Evolutionary conservation across 495 filamentous ascomycete genomes (phyloP).

Genomic region (Symbiotaphrina buchneri): DNA sequence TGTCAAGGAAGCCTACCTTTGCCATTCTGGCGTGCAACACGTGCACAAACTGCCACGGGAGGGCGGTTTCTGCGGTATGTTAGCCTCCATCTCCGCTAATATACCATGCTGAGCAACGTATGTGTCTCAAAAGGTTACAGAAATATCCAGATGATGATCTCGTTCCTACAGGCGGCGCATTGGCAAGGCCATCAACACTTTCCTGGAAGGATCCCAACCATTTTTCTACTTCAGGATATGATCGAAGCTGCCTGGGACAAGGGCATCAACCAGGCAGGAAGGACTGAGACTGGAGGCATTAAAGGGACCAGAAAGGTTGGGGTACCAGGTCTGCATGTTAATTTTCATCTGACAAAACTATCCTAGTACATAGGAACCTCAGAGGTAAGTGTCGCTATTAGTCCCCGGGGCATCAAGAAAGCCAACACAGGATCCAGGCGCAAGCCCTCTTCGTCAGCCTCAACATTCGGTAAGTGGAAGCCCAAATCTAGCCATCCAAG

Average conservation of each 20-base stretch:
- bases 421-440: conserved; percentile 24
- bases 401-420: too few relatives aligned
- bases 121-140: too few relatives aligned
- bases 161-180: conserved; percentile 41
- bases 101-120: too few relatives aligned
- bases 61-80: conserved; percentile 78
- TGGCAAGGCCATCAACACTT: conserved; percentile 36
- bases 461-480: conserved; percentile 32
- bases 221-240: conserved; percentile 66
- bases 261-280: conserved; percentile 53
- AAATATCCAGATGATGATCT: conserved; percentile 86
- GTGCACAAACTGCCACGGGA: conserved; percentile 62
- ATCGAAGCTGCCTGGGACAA: conserved; percentile 83
- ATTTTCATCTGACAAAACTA: too few relatives aligned
- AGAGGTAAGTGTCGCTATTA: conserved; percentile 42
- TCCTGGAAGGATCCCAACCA: conserved; percentile 38
- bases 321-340: too few relatives aligned
- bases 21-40: conserved; percentile 53
- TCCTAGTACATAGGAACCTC: conserved; percentile 91
- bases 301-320: conserved; percentile 74
- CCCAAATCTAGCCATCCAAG: conserved; percentile 4
- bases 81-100: too few relatives aligned
- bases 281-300: conserved; percentile 72
- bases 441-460: conserved; percentile 55
- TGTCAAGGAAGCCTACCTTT: conserved; percentile 53